Base-by-base conservation (phyloP, 2,329 filamentous ascomycete genomes). In the Cytospora mali region DNA sequence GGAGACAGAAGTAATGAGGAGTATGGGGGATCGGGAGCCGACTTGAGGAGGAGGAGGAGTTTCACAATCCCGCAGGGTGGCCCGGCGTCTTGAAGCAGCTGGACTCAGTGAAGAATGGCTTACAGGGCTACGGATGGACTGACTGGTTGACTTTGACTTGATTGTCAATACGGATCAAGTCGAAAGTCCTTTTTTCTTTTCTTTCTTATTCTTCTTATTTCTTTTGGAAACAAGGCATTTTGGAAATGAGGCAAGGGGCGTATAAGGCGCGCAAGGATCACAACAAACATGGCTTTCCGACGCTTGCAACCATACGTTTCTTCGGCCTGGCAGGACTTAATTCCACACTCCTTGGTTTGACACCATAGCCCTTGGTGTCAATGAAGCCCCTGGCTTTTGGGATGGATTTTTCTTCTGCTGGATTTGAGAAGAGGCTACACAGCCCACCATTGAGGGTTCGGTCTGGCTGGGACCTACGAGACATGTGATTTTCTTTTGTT, bases 31-130 rank as follows among this genome's bases (percentile, higher is more conserved):
- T 33, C 57, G 70, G 27, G 64, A 58, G 28, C 60, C 51, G 57
- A 71, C 68, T 42, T 77, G 56, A 76, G 75, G 69, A 73, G 76
- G 55, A 77, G 77, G 67, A 71, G 73, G 59, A 78, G 77, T 68
- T 77, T 76, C 64, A 74, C 72, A 10, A 67, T 55, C 53, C 69
- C 14, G 31, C 66, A 53, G 27, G 49, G 42, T 42, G 68, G 58
- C 27, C 23, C 66, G n/a, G 61, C 61, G 18, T 50, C 52, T 25
- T 60, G 50, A 31, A 27, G 21, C 13, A 42, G 25, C 25, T 29
- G 23, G 14, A 60, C 60, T 51, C 27, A 60, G 39, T 27, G 52
- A 27, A 50, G 35, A 58, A 27, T 28, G 52, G 4, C 11, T n/a
- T 18, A n/a, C 28, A 9, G 21, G 27, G 18, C 18, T 9, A 31